Evolutionary conservation across 2,329 filamentous ascomycete species (phyloP), one percentile per base, ranked within the genome.

Genomic region (Epichloe sp.): DNA sequence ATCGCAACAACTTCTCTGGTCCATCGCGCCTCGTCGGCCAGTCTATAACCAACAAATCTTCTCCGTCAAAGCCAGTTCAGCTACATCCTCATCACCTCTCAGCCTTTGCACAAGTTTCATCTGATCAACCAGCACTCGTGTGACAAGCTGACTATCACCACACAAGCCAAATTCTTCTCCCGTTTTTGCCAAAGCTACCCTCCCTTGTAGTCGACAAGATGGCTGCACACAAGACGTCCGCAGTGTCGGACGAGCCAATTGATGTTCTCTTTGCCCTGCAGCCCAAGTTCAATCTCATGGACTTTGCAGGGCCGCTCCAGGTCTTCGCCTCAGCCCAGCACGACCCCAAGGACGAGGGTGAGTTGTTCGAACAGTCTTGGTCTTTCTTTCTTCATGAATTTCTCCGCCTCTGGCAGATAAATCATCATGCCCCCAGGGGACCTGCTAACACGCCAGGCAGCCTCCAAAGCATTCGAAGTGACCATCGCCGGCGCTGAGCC

Each of bases 201-300:
- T 43, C 51, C 58, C 53, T 1, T 31, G 48, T 56, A 44, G 44
- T 42, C 49, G 57, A 42, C 70, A 77, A 67, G 67, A 81, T 81
- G 78, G 73, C 65, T 71, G 68, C 75, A 64, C 67, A 67, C 63
- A 80, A 80, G 73, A 71, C 68, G 58, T 77, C 76, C 66, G 76
- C 77, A 63, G 75, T 78, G 65, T 71, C 72, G 60, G 77, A 80
- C 63, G 63, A 66, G 54, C 77, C 77, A 57, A 70, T 81, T 61
- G 72, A 80, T 56, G 75, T 81, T 57, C 75, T 82, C 62, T 74
- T 82, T 66, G 77, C 73, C 59, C 71, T 82, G 59, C 78, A 82
- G 50, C 67, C 72, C 63, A 77, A 79, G 63, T 82, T 81, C 63
- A 70, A 80, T 62, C 64, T 81, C 53, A 59, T 80, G 57, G 78